Evolutionary conservation across 441 rosid genomes (phyloP).

Genomic region (Populus hybrid): DNA sequence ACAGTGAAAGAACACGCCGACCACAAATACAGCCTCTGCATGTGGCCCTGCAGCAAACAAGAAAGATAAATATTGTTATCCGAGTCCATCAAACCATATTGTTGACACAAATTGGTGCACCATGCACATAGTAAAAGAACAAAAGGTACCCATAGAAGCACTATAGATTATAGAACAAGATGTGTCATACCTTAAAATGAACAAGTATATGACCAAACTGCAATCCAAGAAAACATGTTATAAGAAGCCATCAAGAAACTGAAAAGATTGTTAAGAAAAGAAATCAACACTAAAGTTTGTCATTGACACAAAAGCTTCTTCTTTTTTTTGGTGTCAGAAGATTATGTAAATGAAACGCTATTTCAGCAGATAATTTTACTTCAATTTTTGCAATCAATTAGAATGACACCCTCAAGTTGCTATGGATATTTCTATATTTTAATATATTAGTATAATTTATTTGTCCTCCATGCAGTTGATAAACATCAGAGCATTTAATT

Average conservation of each 20-base stretch:
- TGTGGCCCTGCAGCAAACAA: constrained; percentile 38
- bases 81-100: neutral
- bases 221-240: constrained; percentile 54
- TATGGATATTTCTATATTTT: too few species aligned
- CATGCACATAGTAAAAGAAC: too few species aligned
- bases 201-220: constrained; percentile 56
- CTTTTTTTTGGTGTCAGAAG: too few species aligned
- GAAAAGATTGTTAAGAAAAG: constrained; percentile 19
- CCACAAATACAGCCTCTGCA: constrained; percentile 38
- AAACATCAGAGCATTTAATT: too few species aligned
- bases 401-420: too few species aligned
- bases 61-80: neutral
- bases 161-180: neutral
- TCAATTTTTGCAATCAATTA: too few species aligned
- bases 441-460: too few species aligned
- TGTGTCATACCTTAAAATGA: constrained; percentile 42
- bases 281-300: neutral
- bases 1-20: constrained; percentile 38
- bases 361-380: too few species aligned
- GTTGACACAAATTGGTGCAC: neutral
- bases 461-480: too few species aligned
- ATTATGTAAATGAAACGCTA: too few species aligned
- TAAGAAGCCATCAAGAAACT: constrained; percentile 58
- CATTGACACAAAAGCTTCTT: too few species aligned
- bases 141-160: neutral